A percentile compares a stretch with the other conserved stretches of the same genome.
These are phyloP conservation scores for Talaromyces atroroseus DNA, from an alignment of 2,329 filamentous ascomycete genomes.

Conservation along the genomic window DNA sequence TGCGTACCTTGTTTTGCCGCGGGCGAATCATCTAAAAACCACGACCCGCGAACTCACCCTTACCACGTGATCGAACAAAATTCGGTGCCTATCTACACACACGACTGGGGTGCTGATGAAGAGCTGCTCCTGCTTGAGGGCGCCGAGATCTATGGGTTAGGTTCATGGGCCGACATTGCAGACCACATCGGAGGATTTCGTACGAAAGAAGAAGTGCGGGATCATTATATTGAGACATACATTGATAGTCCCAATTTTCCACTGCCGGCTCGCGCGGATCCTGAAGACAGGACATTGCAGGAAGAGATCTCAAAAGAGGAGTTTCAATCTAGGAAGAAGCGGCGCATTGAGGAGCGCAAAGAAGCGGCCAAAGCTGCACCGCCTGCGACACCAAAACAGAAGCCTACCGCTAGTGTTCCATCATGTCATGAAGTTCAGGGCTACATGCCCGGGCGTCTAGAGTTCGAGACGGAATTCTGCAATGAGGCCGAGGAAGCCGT, in stretches of 20 bases:
- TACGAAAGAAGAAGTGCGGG: slow-evolving; percentile 88
- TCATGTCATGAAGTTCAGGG: slow-evolving; percentile 97
- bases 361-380: slow-evolving; percentile 79
- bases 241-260: slow-evolving; percentile 80
- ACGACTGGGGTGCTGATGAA: slow-evolving; percentile 95
- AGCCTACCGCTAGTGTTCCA: slow-evolving; percentile 90
- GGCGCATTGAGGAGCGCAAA: slow-evolving; percentile 84
- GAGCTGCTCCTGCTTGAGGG: slow-evolving; percentile 90
- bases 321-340: slow-evolving; percentile 89
- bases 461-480: slow-evolving; percentile 96
- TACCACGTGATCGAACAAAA: slow-evolving; percentile 97
- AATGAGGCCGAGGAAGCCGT: slow-evolving; percentile 98
- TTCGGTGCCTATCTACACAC: slow-evolving; percentile 91
- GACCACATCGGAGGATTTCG: slow-evolving; percentile 96
- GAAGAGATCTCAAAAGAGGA: slow-evolving; percentile 81
- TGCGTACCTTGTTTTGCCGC: slow-evolving; percentile 92
- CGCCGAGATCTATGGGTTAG: slow-evolving; percentile 90
- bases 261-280: slow-evolving; percentile 78
- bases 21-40: slow-evolving; percentile 72
- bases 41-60: slow-evolving; percentile 79
- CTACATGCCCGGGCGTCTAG: slow-evolving; percentile 94
- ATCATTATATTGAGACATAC: slow-evolving; percentile 88
- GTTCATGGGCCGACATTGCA: slow-evolving; percentile 96
- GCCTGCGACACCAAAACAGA: slow-evolving; percentile 82
- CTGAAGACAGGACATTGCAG: slow-evolving; percentile 70